Conservation (phyloP, 768 basidiomycete genomes). For the Phlegmacium glaucopus region DNA sequence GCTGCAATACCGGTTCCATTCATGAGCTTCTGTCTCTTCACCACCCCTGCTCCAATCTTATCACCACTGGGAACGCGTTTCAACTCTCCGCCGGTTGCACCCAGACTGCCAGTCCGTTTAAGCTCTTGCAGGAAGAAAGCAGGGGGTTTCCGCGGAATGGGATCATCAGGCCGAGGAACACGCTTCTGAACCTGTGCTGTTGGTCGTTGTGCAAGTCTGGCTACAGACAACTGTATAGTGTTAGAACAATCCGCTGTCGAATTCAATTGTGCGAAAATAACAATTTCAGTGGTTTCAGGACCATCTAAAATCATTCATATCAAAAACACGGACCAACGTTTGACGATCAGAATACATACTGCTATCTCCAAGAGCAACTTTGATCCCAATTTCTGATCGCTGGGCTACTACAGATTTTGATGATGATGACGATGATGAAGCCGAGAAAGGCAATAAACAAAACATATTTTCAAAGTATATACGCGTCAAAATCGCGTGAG, state of each 20-base stretch:
- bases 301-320: slow-evolving; percentile 41
- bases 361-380: slow-evolving; percentile 67
- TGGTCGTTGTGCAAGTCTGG: slow-evolving; percentile 49
- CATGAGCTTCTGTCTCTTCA: slow-evolving; percentile 33
- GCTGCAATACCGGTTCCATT: slow-evolving; percentile 23
- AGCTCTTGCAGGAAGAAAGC: slow-evolving; percentile 28
- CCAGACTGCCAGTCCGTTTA: slow-evolving; percentile 16
- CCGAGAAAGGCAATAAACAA: slow-evolving; percentile 44
- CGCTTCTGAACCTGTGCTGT: slow-evolving; percentile 25
- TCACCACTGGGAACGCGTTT: slow-evolving; percentile 28
- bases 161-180: slow-evolving; percentile 64
- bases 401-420: slow-evolving; percentile 9
- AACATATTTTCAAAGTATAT: slow-evolving; percentile 72
- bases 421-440: slow-evolving; percentile 21
- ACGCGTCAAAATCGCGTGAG: slow-evolving; percentile 53
- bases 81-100: slow-evolving; percentile 19
- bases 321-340: slow-evolving; percentile 1
- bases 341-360: slow-evolving; percentile 37
- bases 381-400: slow-evolving; percentile 54
- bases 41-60: slow-evolving; percentile 10
- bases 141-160: slow-evolving; percentile 71
- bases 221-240: slow-evolving; percentile 48
- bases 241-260: slow-evolving; percentile 12
- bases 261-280: slow-evolving; percentile 42
- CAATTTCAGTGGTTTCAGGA: slow-evolving; percentile 65